Conservation (phyloP, 495 filamentous ascomycete genomes). For the Aspergillus affinis region DNA sequence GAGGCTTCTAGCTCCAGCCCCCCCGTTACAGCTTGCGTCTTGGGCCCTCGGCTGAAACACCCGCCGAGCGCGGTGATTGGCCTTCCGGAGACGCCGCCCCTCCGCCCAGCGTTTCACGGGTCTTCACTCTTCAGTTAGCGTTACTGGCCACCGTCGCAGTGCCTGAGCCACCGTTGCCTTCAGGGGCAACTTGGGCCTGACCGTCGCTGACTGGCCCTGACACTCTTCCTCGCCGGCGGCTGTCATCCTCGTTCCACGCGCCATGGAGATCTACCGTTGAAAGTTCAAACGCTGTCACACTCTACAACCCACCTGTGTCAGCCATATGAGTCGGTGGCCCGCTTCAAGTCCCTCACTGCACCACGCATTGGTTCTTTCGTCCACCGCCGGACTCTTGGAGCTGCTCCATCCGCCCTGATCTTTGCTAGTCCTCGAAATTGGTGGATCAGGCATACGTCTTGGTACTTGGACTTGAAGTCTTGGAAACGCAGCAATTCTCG, state of each 20-base stretch:
- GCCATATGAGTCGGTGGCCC: constrained; percentile 19
- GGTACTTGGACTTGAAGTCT: constrained; percentile 1
- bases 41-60: constrained; percentile 2
- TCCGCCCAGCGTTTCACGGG: constrained; percentile 7
- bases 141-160: too few species aligned
- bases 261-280: not conserved
- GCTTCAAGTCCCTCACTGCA: not conserved
- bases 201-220: not conserved
- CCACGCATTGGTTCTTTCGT: constrained; percentile 8
- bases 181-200: not conserved
- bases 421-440: not conserved
- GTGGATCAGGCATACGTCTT: constrained; percentile 5
- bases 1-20: too few species aligned
- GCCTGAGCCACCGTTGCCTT: not conserved
- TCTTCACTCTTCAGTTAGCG: too few species aligned
- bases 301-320: constrained; percentile 17
- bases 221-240: constrained; percentile 2
- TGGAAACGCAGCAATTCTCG: constrained; percentile 1
- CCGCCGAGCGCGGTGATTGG: constrained; percentile 2
- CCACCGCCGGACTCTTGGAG: constrained; percentile 4
- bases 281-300: not conserved
- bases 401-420: not conserved
- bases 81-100: not conserved
- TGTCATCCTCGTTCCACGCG: not conserved
- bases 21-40: too few species aligned